Conservation (phyloP, 495 filamentous ascomycete genomes). For the Penicillium argentinense region DNA sequence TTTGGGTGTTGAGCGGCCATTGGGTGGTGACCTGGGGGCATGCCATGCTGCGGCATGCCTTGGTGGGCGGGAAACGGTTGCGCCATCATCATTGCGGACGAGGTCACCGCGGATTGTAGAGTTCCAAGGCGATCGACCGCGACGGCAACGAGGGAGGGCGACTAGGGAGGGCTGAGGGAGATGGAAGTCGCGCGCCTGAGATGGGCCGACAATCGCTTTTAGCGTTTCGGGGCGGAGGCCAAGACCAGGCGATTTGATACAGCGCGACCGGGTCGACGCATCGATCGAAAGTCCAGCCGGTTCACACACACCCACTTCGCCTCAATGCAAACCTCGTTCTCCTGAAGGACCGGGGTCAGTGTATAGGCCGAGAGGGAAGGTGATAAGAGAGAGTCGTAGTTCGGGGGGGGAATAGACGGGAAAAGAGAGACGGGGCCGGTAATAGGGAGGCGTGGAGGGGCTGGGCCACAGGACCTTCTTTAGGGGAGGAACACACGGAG, state of each 20-base stretch:
- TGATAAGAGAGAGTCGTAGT: conserved; percentile 7
- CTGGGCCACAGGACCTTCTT: conserved; percentile 24
- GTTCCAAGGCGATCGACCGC: conserved; percentile 17
- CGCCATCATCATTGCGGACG: conserved; percentile 66
- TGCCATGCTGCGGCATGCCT: conserved; percentile 72
- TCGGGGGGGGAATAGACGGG: conserved; percentile 18
- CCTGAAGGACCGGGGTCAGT: conserved; percentile 8
- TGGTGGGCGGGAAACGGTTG: conserved; percentile 70
- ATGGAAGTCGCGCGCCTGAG: conserved; percentile 38
- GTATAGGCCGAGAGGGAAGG: conserved; percentile 16
- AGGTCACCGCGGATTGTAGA: conserved; percentile 36
- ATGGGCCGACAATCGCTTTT: conserved; percentile 41
- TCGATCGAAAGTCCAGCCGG: conserved; percentile 30
- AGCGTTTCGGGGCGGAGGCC: conserved; percentile 43
- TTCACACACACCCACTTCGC: conserved; percentile 27
- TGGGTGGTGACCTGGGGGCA: conserved; percentile 78
- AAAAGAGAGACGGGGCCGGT: conserved; percentile 18
- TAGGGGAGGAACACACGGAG: conserved; percentile 3
- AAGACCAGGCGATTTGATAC: conserved; percentile 35
- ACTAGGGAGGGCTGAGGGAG: conserved; percentile 21
- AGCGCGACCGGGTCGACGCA: conserved; percentile 28
- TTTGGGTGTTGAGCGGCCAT: conserved; percentile 74
- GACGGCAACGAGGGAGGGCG: conserved; percentile 16
- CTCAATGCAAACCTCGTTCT: conserved; percentile 28
- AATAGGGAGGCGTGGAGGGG: conserved; percentile 38